Percentiles rank a stretch among this genome's conserved stretches.
Conservation (phyloP, 148 eudicot species). For the Amaranthus hypochondriacus region DNA sequence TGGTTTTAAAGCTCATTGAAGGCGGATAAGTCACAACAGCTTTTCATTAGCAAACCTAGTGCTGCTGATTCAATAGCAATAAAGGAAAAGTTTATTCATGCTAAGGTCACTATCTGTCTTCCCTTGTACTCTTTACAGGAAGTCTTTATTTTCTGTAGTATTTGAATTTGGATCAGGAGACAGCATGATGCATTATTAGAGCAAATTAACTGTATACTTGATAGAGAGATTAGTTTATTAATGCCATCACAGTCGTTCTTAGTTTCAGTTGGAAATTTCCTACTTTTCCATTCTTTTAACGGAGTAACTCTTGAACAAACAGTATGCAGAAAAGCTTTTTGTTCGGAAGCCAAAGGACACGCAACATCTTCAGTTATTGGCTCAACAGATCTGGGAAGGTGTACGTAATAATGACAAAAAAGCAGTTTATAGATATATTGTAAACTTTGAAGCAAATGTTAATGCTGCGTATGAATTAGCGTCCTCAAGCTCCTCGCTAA, state of each 20-base stretch:
- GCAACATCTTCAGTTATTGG: slow-evolving; percentile 42
- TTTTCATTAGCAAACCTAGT: slow-evolving; percentile 72
- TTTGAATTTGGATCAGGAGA: not conserved
- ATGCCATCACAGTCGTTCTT: not conserved
- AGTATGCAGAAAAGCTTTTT: slow-evolving; percentile 87
- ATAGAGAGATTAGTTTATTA: too few relatives aligned
- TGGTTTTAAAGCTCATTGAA: slow-evolving; percentile 55
- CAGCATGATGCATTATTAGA: not conserved
- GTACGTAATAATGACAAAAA: slow-evolving; percentile 82
- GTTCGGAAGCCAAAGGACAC: slow-evolving; percentile 64
- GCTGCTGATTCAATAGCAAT: slow-evolving; percentile 78
- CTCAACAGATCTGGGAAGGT: slow-evolving; percentile 93
- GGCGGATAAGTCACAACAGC: slow-evolving; percentile 60
- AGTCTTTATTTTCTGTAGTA: not conserved
- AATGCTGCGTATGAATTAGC: slow-evolving; percentile 59
- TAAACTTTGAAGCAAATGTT: slow-evolving; percentile 69
- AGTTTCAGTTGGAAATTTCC: not conserved
- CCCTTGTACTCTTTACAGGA: not conserved
- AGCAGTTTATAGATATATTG: slow-evolving; percentile 70
- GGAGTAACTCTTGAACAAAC: slow-evolving; percentile 19
- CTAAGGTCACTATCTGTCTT: slow-evolving; percentile 46
- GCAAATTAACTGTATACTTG: not conserved
- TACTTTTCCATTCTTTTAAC: not conserved
- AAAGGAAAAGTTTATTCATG: slow-evolving; percentile 96
- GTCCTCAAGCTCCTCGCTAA: slow-evolving; percentile 46